Evolutionary conservation across 371 early-diverging fungal genomes (phyloP).

Genomic region (Rhizopus stolonifer): DNA sequence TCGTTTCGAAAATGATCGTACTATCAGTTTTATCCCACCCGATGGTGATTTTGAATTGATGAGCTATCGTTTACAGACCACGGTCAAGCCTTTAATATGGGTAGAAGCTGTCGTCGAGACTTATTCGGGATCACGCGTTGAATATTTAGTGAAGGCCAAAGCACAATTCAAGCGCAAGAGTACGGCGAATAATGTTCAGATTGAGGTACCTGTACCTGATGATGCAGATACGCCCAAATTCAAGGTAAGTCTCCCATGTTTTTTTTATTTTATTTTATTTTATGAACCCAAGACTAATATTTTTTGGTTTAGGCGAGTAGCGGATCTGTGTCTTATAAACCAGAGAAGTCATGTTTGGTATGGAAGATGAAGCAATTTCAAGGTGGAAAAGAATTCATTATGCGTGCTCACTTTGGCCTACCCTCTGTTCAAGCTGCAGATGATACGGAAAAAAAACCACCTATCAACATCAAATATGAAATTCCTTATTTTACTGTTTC

Average conservation of each 20-base stretch:
- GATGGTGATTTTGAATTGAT: slow-evolving; percentile 99
- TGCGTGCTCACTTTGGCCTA: slow-evolving; percentile 96
- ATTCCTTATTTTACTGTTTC: slow-evolving; percentile 98
- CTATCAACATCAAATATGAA: slow-evolving; percentile 96
- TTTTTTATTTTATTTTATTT: not conserved
- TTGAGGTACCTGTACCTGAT: slow-evolving; percentile 94
- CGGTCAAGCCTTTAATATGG: slow-evolving; percentile 95
- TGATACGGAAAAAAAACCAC: slow-evolving; percentile 91
- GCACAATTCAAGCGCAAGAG: slow-evolving; percentile 97
- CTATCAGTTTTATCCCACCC: slow-evolving; percentile 91
- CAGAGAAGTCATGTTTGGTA: slow-evolving; percentile 90
- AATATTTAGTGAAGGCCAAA: slow-evolving; percentile 95
- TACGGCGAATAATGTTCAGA: slow-evolving; percentile 97
- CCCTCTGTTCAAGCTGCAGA: slow-evolving; percentile 93
- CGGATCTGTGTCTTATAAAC: slow-evolving; percentile 91
- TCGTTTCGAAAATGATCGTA: slow-evolving; percentile 94
- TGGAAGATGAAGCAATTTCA: slow-evolving; percentile 99
- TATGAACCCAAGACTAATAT: not conserved
- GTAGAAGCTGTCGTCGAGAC: slow-evolving; percentile 93
- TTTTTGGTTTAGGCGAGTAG: slow-evolving; percentile 60
- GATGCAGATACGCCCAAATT: slow-evolving; percentile 98
- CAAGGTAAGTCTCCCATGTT: slow-evolving; percentile 58
- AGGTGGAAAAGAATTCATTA: slow-evolving; percentile 94
- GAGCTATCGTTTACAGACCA: slow-evolving; percentile 91
- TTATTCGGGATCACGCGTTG: slow-evolving; percentile 90